Base-by-base conservation (phyloP, 192 early-diverging fungal species). In the Umbelopsis ramanniana region DNA sequence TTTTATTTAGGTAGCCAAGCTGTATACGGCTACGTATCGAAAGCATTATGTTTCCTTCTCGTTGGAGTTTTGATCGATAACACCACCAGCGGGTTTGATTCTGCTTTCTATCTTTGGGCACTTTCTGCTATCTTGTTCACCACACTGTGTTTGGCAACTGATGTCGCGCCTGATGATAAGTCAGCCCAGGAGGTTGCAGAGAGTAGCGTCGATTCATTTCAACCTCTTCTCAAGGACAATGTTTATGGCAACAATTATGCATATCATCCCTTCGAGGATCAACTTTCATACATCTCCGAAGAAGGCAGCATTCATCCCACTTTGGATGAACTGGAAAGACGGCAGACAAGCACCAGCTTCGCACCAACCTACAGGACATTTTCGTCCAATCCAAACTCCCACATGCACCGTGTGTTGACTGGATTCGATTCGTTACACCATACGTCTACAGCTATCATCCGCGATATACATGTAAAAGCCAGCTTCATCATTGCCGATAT, bases 351-450 rank as follows among this genome's bases (percentile, higher is more conserved):
- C 29, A 35, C 57, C 5, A 63, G 57, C 33, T 63, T 63, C 26
- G 57, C 33, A 8, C 57, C 57, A 63, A 63, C 57, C 0, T 63
- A 63, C 57, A 14, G 57, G 4, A 37, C 57, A 63, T 63, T 37
- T 37, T 63, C 57, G 5, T 19, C 10, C 11, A 63, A 26, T 37
- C 29, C 57, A 11, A 63, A 63, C 33, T 38, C 33, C 17, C 23
- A 26, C 11, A 63, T 63, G 33, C 26, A 63, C 26, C 57, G 33
- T 19, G 57, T 63, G 15, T n/a, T 63, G 14, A 63, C 57, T 63
- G 57, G 57, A 14, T 63, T 63, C 57, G 57, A 63, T n/a, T 63
- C 57, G 19, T 29, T 63, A 19, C 57, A 63, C 26, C 57, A 63
- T 37, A 63, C 57, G 12, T 63, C 57, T n/a, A 63, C 57, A 29